Conservation (phyloP, 2,329 filamentous ascomycete genomes). For the Neofusicoccum cordaticola region DNA sequence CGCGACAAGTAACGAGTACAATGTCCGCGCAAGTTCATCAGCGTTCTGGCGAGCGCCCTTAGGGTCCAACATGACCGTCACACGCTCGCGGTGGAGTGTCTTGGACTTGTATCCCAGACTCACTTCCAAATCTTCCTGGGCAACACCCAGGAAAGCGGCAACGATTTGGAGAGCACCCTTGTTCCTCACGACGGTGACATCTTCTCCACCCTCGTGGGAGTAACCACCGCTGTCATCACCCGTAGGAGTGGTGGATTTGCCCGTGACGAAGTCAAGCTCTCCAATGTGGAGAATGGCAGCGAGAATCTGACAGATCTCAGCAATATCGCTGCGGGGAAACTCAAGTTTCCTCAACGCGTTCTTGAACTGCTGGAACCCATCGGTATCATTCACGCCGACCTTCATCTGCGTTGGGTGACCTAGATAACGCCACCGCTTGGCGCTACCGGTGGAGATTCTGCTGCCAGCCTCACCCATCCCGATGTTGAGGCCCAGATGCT, state of each 20-base stretch:
- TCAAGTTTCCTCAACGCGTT: conserved; percentile 90
- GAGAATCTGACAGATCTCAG: conserved; percentile 92
- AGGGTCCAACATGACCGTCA: conserved; percentile 97
- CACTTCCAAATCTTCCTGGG: conserved; percentile 74
- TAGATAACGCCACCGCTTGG: conserved; percentile 91
- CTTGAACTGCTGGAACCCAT: conserved; percentile 97
- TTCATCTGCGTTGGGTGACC: conserved; percentile 96
- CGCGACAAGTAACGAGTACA: conserved; percentile 91
- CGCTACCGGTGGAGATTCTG: conserved; percentile 53
- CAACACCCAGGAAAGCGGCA: conserved; percentile 90
- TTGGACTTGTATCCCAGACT: conserved; percentile 95
- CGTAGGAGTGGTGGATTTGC: conserved; percentile 71
- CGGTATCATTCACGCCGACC: conserved; percentile 91
- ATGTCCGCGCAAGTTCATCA: conserved; percentile 85
- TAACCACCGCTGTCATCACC: conserved; percentile 94
- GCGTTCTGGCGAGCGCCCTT: conserved; percentile 86
- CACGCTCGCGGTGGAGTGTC: conserved; percentile 90
- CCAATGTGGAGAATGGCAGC: conserved; percentile 96
- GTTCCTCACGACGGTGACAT: conserved; percentile 84
- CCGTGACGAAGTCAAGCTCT: conserved; percentile 88
- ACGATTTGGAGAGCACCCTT: conserved; percentile 83
- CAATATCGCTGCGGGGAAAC: conserved; percentile 89
- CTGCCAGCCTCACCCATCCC: conserved; percentile 54
- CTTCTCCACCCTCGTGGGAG: conserved; percentile 89
- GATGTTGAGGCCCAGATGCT: conserved; percentile 70